phyloP scores from a whole-genome alignment of 2,329 filamentous ascomycete species.

The Xylaria digitata region DNA sequence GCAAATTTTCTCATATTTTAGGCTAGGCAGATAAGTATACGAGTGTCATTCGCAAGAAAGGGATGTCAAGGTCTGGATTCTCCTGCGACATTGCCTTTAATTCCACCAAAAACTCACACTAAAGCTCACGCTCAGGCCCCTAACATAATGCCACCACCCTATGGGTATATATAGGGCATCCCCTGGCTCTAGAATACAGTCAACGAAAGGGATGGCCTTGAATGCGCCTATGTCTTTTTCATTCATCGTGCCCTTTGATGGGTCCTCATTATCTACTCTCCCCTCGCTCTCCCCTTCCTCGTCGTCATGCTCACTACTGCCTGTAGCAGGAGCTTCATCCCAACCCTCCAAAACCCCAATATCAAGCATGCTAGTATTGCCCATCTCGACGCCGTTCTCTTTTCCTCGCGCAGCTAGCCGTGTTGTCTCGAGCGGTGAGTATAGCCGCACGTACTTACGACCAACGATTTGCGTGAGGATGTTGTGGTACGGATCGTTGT shows the following conservation, averaged over 20 bases:
- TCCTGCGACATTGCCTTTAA: slow-evolving; percentile 44
- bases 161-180: slow-evolving; percentile 90
- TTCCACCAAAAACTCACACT: slow-evolving; percentile 99
- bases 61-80: no score
- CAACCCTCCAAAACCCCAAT: slow-evolving; percentile 75
- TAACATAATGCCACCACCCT: slow-evolving; percentile 98
- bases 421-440: slow-evolving; percentile 72
- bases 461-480: slow-evolving; percentile 90
- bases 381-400: slow-evolving; percentile 86
- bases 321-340: slow-evolving; percentile 54
- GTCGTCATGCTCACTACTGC: slow-evolving; percentile 5
- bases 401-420: slow-evolving; percentile 70
- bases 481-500: slow-evolving; percentile 95
- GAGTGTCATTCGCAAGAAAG: not conserved
- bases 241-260: slow-evolving; percentile 36
- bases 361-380: slow-evolving; percentile 86
- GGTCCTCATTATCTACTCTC: not conserved
- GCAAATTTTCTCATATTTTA: no score
- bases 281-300: slow-evolving; percentile 36
- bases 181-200: slow-evolving; percentile 82
- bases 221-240: slow-evolving; percentile 61
- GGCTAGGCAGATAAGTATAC: no score
- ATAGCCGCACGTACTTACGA: slow-evolving; percentile 90
- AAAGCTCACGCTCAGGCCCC: slow-evolving; percentile 85
- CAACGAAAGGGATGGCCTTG: slow-evolving; percentile 71